phyloP scores from a whole-genome alignment of 1,284 basidiomycete species.

The Fomitiporia mediterranea region DNA sequence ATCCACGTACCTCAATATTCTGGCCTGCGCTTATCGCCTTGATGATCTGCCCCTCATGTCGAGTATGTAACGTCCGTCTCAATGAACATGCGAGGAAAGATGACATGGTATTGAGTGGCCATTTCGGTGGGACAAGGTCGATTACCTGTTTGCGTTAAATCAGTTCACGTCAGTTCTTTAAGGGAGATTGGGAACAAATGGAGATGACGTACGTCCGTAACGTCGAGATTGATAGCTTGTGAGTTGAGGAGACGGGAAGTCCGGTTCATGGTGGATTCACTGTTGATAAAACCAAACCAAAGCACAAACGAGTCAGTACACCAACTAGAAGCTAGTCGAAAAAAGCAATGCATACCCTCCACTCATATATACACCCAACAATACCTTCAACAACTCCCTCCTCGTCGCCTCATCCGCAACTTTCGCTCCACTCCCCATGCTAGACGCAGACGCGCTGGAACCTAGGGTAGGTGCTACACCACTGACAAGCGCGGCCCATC shows the following conservation, averaged over 20 bases:
- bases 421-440: slow-evolving; percentile 26
- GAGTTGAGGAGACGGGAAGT: slow-evolving; percentile 71
- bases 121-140: slow-evolving; percentile 63
- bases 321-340: not conserved
- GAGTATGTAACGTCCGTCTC: slow-evolving; percentile 66
- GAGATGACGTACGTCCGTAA: slow-evolving; percentile 61
- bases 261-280: slow-evolving; percentile 44
- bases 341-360: slow-evolving; percentile 48
- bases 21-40: slow-evolving; percentile 68
- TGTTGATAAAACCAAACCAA: slow-evolving; percentile 26
- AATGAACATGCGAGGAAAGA: slow-evolving; percentile 78
- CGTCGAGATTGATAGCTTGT: slow-evolving; percentile 75
- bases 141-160: slow-evolving; percentile 52
- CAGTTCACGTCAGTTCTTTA: not conserved
- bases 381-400: slow-evolving; percentile 57
- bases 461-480: slow-evolving; percentile 27
- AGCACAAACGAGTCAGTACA: slow-evolving; percentile 10
- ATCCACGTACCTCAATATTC: slow-evolving; percentile 55
- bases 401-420: slow-evolving; percentile 52
- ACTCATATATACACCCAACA: slow-evolving; percentile 79
- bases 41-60: slow-evolving; percentile 66
- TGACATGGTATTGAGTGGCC: slow-evolving; percentile 68
- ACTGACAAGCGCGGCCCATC: slow-evolving; percentile 49
- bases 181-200: not conserved
- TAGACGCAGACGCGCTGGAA: slow-evolving; percentile 22